Conservation (phyloP, 495 filamentous ascomycete species). For the Xylona heveae region DNA sequence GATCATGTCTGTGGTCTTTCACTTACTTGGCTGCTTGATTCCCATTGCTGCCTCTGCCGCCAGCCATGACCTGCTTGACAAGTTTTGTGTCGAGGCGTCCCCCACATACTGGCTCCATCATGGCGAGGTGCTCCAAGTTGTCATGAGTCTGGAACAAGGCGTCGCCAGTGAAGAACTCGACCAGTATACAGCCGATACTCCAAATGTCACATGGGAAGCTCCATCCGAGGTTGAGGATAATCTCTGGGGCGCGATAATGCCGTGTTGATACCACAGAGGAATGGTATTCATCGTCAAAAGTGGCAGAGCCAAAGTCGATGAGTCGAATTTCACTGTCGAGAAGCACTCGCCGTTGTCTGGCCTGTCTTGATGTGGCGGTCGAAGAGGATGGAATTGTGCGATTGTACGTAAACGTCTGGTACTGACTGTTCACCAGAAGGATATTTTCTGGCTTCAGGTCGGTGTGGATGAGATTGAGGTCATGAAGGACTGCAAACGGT, state of each 20-base stretch:
- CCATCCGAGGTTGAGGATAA: constrained; percentile 93
- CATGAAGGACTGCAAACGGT: constrained; percentile 55
- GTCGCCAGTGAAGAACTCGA: constrained; percentile 98
- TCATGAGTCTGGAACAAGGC: constrained; percentile 96
- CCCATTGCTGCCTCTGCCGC: constrained; percentile 37
- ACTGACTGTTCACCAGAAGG: constrained; percentile 67
- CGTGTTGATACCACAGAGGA: constrained; percentile 91
- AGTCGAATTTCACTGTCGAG: constrained; percentile 90
- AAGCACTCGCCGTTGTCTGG: constrained; percentile 68
- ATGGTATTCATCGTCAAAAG: constrained; percentile 96
- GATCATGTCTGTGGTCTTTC: too few relatives aligned
- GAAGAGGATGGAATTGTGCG: constrained; percentile 85
- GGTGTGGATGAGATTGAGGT: constrained; percentile 94
- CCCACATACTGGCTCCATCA: constrained; percentile 90
- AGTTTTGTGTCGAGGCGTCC: constrained; percentile 51
- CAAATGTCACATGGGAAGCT: constrained; percentile 96
- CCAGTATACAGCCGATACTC: constrained; percentile 96
- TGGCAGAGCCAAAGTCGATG: constrained; percentile 95
- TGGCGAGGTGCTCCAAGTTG: constrained; percentile 94
- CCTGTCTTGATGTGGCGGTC: constrained; percentile 47
- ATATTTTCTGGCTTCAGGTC: constrained; percentile 98
- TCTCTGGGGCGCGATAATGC: constrained; percentile 92
- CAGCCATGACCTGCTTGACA: constrained; percentile 48
- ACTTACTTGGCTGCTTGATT: constrained; percentile 72
- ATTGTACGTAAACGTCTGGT: constrained; percentile 95